Percentiles rank a stretch among this genome's conserved stretches.
Evolutionary conservation across 2,329 filamentous ascomycete species (phyloP).

Genomic region (Trichoderma sp.): DNA sequence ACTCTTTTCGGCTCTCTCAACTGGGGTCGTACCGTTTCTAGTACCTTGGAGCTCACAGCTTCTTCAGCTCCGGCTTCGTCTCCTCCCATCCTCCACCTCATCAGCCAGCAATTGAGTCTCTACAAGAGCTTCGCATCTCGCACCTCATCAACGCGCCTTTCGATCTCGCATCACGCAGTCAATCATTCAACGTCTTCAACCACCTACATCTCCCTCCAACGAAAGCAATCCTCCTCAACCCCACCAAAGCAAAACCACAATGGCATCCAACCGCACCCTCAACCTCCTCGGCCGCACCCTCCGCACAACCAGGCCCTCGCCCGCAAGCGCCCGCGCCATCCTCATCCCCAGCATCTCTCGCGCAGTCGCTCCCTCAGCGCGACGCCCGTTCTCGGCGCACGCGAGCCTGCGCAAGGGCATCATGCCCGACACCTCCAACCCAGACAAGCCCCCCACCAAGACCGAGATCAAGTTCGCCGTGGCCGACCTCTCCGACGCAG

Average conservation of each 20-base stretch:
- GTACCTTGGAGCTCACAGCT: slow-evolving; percentile 18
- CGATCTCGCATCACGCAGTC: background rate
- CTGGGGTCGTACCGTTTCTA: slow-evolving; percentile 1
- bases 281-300: slow-evolving; percentile 41
- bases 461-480: slow-evolving; percentile 50
- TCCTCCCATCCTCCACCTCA: slow-evolving; percentile 5
- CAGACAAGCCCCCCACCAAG: slow-evolving; percentile 47
- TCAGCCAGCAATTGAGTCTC: background rate
- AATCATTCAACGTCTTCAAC: too few relatives aligned
- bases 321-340: slow-evolving; percentile 32
- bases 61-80: slow-evolving; percentile 2
- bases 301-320: slow-evolving; percentile 34
- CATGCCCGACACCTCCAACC: slow-evolving; percentile 61
- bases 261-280: slow-evolving; percentile 38
- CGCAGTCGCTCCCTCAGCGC: slow-evolving; percentile 21
- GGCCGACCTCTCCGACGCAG: slow-evolving; percentile 65
- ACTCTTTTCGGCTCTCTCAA: slow-evolving; percentile 9
- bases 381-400: slow-evolving; percentile 40
- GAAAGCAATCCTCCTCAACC: too few relatives aligned
- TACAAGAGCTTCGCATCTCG: background rate
- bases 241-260: slow-evolving; percentile 3
- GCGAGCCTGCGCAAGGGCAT: slow-evolving; percentile 50
- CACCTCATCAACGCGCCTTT: background rate
- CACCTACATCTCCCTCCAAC: too few relatives aligned
- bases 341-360: slow-evolving; percentile 28